phyloP scores from a whole-genome alignment of 768 basidiomycete genomes.

The Leccinellum albellum region DNA sequence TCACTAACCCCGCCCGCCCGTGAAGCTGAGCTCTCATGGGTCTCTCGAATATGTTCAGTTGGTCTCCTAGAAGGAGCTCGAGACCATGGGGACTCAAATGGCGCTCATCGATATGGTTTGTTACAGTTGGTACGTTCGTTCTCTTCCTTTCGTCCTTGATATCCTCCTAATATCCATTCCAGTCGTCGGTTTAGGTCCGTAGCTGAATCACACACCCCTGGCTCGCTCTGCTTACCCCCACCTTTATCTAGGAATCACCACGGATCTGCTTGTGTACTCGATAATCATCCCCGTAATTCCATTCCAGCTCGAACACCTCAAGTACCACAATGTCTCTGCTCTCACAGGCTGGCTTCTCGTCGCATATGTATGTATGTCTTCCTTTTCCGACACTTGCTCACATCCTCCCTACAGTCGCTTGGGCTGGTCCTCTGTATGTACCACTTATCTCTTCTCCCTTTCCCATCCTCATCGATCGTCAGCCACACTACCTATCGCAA shows the following conservation, averaged over 20 bases:
- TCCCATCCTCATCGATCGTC: constrained; percentile 1
- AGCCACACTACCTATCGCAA: constrained; percentile 59
- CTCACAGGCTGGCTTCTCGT: constrained; percentile 60
- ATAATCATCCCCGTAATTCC: constrained; percentile 62
- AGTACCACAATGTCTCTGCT: constrained; percentile 43
- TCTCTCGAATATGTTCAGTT: neutral
- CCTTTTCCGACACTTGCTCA: neutral
- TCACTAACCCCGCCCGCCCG: neutral
- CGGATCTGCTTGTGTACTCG: constrained; percentile 59
- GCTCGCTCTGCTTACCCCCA: neutral
- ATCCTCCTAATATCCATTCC: neutral
- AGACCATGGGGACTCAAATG: constrained; percentile 48
- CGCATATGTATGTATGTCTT: constrained; percentile 43
- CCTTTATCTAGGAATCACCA: constrained; percentile 33
- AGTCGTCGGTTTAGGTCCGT: constrained; percentile 51
- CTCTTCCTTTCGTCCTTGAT: neutral
- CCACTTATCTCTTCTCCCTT: neutral
- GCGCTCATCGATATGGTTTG: constrained; percentile 56
- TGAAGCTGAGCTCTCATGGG: constrained; percentile 6
- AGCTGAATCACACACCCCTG: neutral
- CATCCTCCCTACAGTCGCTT: constrained; percentile 38
- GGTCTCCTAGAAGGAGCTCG: neutral
- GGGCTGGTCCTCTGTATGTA: constrained; percentile 52
- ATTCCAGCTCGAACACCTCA: constrained; percentile 53
- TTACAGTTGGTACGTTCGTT: constrained; percentile 40